Evolutionary conservation across 2,329 filamentous ascomycete genomes (phyloP), one percentile per base, ranked within the genome.

Genomic region (Claviceps monticola): DNA sequence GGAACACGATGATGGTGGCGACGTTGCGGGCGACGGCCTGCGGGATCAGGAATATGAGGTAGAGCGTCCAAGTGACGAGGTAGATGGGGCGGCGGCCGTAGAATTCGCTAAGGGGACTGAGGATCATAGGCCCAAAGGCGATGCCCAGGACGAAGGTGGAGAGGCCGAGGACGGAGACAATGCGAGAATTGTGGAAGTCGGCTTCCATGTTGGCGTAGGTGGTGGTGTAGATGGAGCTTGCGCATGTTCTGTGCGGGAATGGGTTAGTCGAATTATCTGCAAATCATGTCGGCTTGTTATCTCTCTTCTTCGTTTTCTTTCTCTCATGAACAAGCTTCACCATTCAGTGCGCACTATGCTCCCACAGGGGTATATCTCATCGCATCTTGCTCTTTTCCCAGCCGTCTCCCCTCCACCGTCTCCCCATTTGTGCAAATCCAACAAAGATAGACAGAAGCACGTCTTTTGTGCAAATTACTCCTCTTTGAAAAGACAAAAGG

Each of bases 141-240:
- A 80, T 79, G 17, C 90, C 90, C 51, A 88, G 75, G 48, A 95
- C 88, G 62, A 90, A 96, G 1, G 85, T 74, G 0, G 86, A 89
- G 49, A 96, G 71, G 0, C 90, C 91, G 9, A 95, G 66, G 3
- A 88, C 88, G 13, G 84, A 87, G 23, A 94, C 76, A 48, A 87
- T 72, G 52, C 79, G 76, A 0, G 85, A 84, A 59, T 78, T 78
- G 57, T 78, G 69, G 59, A 95, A 94, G 54, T 94, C 86, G 26
- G 73, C 69, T 56, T 83, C 80, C 67, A 95, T 80, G 66, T 93
- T 85, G 17, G 61, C 63, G 65, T 95, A 96, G 0, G 86, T 93
- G 13, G 80, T 80, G 0, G 88, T 91, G 67, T 96, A 95, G 59
- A 95, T 81, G n/a, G 88, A 93, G 47, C 85, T 90, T 1, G 86